Evolutionary conservation across 2,329 filamentous ascomycete species (phyloP), one percentile per base, ranked within the genome.

Genomic region (Proliferodiscus dingleyae): DNA sequence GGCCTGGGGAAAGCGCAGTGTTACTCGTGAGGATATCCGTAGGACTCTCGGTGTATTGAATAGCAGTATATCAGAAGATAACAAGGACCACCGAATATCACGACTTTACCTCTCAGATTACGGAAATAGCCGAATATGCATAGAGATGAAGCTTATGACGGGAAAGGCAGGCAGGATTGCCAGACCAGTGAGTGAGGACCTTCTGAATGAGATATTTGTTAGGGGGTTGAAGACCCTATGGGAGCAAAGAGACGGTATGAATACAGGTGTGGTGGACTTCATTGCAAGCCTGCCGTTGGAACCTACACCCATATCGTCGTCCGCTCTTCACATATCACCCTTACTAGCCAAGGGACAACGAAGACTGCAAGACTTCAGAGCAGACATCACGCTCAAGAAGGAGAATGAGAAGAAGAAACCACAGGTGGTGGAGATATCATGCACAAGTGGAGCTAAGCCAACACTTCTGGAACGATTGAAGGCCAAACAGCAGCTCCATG

Each of bases 391-490:
- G 2, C 60, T 69, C 29, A 77, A 73, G 61, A 73, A 77, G 60
- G 75, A 54, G 64, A 24, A 69, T 49, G 64, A 69, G 13, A 71
- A 66, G 49, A 56, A 62, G 42, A 64, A 66, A 21, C 53, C 62
- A 11, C 10, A 41, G 19, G 41, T 41, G 15, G 46, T 33, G 18
- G 37, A 44, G 23, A 38, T 26, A 9, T 18, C 30, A 8, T 47
- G 43, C 23, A 37, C 28, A 7, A 41, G 59, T 52, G 58, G 64
- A 50, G 66, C 37, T 72, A 81, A 67, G 41, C 81, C 85, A 69
- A 80, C 78, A 43, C 77, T 94, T 19, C 73, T 93, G 46, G 86
- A 90, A 63, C 83, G 86, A 39, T 78, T 94, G 52, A 82, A 85
- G 52, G 72, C 76, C 44, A 91, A 91, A 69, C 78, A 86, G 55